Base-by-base conservation (phyloP, 352 stramenopile species). In the Pythium insidiosum region DNA sequence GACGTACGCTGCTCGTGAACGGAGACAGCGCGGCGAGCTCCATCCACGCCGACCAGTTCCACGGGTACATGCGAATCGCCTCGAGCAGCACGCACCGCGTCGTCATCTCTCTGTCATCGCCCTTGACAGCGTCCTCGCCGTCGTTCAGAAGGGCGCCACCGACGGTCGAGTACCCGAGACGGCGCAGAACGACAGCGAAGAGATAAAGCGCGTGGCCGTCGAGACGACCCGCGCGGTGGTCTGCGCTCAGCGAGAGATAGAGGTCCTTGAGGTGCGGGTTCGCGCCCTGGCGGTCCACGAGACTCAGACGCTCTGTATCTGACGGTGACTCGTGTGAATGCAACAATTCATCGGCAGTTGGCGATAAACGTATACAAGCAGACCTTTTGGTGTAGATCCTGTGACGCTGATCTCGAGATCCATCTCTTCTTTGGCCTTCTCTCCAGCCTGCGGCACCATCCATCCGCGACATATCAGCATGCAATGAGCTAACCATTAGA, bases 31-130 rank as follows among this genome's bases (percentile, higher is more conserved):
- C 46, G 19, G 75, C 85, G 3, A 98, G 67, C 59, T 98, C 95
- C 58, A 98, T 91, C 95, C 95, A 99, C 10, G 94, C 94, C 26
- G 90, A 98, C 95, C 95, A 99, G 68, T 98, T 98, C 68, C 68
- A 93, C 13, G 81, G 81, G 43, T 83, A 90, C 9, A 56, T 50
- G 10, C 62, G 64, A 38, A 93, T 84, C 2, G 80, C 87, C 43
- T 79, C 73, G 31, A 86, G 38, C 5, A 92, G 53, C 15, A 92
- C 74, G 40, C 69, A 67, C 26, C 74, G 72, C 18, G 74, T 87
- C 9, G 72, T 74, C 18, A 77, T 18, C 18, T 46, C 29, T 2
- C 10, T 13, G 10, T 54, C 40, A n/a, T 51, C 43, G 40, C 30
- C 43, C 36, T 49, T 52, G 28, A 21, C 20, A 12, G 50, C 51